These are phyloP conservation scores for Spathaspora girioi DNA, from an alignment of 805 yeast species.

Conservation along the genomic window DNA sequence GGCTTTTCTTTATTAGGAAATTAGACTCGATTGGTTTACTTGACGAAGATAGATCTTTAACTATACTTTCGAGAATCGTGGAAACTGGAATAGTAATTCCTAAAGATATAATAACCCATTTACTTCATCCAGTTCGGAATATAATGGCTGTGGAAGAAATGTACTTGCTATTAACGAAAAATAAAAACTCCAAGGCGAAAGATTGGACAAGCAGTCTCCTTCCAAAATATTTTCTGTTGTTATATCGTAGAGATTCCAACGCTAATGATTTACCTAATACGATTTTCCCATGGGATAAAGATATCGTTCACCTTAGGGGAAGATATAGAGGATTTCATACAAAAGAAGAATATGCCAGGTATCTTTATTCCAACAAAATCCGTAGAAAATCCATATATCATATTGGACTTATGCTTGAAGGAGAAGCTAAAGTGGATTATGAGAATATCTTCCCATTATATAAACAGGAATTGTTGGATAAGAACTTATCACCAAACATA, in stretches of 20 bases:
- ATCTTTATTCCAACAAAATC: constrained; percentile 17
- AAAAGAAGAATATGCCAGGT: constrained; percentile 23
- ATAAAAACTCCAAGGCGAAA: background rate
- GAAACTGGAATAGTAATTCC: constrained; percentile 24
- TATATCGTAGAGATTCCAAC: constrained; percentile 14
- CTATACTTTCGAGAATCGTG: constrained; percentile 23
- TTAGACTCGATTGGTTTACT: constrained; percentile 30
- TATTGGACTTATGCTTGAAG: constrained; percentile 34
- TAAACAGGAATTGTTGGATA: constrained; percentile 18
- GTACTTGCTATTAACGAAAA: background rate
- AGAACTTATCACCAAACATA: constrained; percentile 21
- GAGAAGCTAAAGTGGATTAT: constrained; percentile 31
- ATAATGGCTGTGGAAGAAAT: constrained; percentile 11
- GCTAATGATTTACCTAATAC: constrained; percentile 1
- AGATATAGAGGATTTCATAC: constrained; percentile 1
- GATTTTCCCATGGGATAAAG: constrained; percentile 14
- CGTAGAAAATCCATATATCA: constrained; percentile 21
- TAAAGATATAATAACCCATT: constrained; percentile 26
- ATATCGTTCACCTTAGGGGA: background rate
- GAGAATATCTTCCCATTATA: constrained; percentile 25
- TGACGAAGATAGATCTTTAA: constrained; percentile 22
- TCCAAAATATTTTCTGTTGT: constrained; percentile 25
- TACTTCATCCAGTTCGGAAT: constrained; percentile 27
- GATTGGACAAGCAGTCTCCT: constrained; percentile 10
- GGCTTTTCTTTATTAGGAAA: constrained; percentile 34